These are phyloP conservation scores for Apiospora marii DNA, from an alignment of 2,329 filamentous ascomycete genomes.

Conservation along the genomic window DNA sequence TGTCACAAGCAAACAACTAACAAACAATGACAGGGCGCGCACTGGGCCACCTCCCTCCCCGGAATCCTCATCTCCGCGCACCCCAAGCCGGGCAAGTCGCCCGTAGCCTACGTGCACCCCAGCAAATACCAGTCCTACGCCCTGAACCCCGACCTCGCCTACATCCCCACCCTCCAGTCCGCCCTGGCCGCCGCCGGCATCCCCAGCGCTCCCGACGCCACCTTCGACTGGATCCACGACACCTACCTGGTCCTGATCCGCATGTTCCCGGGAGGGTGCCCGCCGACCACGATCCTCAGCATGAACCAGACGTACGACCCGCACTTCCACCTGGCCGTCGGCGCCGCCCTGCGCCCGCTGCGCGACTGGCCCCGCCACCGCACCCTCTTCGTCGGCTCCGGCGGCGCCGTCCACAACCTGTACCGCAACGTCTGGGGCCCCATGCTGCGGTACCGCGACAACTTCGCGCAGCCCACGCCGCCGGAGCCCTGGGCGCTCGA, in stretches of 20 bases:
- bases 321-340: slow-evolving; percentile 59
- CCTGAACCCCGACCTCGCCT: slow-evolving; percentile 65
- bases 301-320: slow-evolving; percentile 50
- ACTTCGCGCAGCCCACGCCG: slow-evolving; percentile 65
- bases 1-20: background rate
- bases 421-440: slow-evolving; percentile 72
- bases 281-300: slow-evolving; percentile 66
- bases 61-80: slow-evolving; percentile 68
- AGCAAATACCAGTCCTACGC: slow-evolving; percentile 70
- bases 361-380: slow-evolving; percentile 56
- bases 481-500: slow-evolving; percentile 68
- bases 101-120: slow-evolving; percentile 72
- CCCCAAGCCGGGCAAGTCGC: slow-evolving; percentile 65
- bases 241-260: slow-evolving; percentile 73
- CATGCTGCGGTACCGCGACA: slow-evolving; percentile 70
- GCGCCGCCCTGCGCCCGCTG: slow-evolving; percentile 62
- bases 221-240: slow-evolving; percentile 77
- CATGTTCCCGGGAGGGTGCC: slow-evolving; percentile 72
- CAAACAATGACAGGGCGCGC: slow-evolving; percentile 58
- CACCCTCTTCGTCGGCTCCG: slow-evolving; percentile 62
- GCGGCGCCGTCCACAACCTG: slow-evolving; percentile 74
- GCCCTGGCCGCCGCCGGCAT: slow-evolving; percentile 61
- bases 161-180: slow-evolving; percentile 56
- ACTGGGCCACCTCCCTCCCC: slow-evolving; percentile 67
- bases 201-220: slow-evolving; percentile 57